These are phyloP conservation scores for Coprinellus micaceus DNA, from an alignment of 768 basidiomycete species.

Conservation along the genomic window DNA sequence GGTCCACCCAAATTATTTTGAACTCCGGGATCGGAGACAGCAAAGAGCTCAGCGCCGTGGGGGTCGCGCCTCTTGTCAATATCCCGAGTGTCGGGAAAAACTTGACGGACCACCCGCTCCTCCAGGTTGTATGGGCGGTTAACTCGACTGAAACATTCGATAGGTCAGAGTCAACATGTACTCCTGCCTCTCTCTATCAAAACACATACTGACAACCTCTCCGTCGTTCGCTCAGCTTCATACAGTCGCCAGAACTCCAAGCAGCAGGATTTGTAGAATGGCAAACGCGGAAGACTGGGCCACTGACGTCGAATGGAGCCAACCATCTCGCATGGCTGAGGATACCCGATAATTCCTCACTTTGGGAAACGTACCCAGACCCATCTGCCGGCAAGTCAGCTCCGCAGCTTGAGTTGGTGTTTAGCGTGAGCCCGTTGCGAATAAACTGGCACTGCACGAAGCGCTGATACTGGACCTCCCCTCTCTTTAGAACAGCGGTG, in stretches of 20 bases:
- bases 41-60: conserved; percentile 16
- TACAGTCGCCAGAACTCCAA: too few species aligned
- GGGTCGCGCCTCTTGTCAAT: conserved; percentile 20
- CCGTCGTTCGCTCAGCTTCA: too few species aligned
- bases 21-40: conserved; percentile 32
- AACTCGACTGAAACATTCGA: conserved; percentile 19
- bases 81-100: conserved; percentile 29
- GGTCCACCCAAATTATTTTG: conserved; percentile 30
- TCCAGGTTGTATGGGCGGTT: conserved; percentile 21
- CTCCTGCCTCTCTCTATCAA: conserved; percentile 7
- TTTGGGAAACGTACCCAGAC: conserved; percentile 18
- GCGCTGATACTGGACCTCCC: too few species aligned
- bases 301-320: conserved; percentile 11
- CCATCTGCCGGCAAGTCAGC: conserved; percentile 6
- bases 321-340: conserved; percentile 23
- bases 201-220: neutral
- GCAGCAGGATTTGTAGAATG: too few species aligned
- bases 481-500: neutral
- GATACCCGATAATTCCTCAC: conserved; percentile 17
- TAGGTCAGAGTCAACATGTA: conserved; percentile 6
- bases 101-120: conserved; percentile 25
- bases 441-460: too few species aligned
- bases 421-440: neutral
- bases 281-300: conserved; percentile 16
- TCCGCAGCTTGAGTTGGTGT: conserved; percentile 8